Percentiles rank a stretch among this genome's conserved stretches.
Evolutionary conservation across 176 grass and related monocot species (phyloP).

Genomic region (Avena insularis): DNA sequence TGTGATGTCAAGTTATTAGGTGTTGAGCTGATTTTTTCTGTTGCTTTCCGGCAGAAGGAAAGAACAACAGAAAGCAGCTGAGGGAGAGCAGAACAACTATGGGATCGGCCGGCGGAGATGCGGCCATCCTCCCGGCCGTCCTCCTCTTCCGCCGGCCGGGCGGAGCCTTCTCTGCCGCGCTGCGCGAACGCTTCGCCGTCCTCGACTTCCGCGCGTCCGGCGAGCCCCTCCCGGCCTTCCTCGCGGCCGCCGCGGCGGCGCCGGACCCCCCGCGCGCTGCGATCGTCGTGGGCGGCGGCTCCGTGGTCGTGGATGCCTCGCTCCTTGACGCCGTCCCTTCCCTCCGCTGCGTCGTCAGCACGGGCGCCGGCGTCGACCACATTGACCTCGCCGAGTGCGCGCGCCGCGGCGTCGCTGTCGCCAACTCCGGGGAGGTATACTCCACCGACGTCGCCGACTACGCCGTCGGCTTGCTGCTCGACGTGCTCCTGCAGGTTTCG

Average conservation of each 20-base stretch:
- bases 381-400: slow-evolving; percentile 57
- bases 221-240: slow-evolving; percentile 27
- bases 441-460: slow-evolving; percentile 48
- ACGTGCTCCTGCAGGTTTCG: slow-evolving; percentile 47
- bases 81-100: not conserved
- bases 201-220: slow-evolving; percentile 34
- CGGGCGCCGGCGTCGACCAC: slow-evolving; percentile 50
- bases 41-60: not conserved
- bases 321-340: slow-evolving; percentile 40
- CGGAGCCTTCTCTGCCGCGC: not conserved
- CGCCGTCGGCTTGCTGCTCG: slow-evolving; percentile 57
- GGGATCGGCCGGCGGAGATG: not conserved
- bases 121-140: not conserved
- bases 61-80: not conserved
- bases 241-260: slow-evolving; percentile 23
- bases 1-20: not conserved
- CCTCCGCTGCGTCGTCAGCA: slow-evolving; percentile 43
- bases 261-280: slow-evolving; percentile 18
- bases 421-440: slow-evolving; percentile 33
- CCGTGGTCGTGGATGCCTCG: not conserved
- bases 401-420: slow-evolving; percentile 44
- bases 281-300: not conserved
- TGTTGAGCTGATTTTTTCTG: slow-evolving; percentile 5
- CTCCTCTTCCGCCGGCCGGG: slow-evolving; percentile 25
- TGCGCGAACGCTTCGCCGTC: slow-evolving; percentile 30